Percentiles rank a stretch among this genome's conserved stretches.
These are phyloP conservation scores for Russula foetens DNA, from an alignment of 768 basidiomycete genomes.

Conservation along the genomic window DNA sequence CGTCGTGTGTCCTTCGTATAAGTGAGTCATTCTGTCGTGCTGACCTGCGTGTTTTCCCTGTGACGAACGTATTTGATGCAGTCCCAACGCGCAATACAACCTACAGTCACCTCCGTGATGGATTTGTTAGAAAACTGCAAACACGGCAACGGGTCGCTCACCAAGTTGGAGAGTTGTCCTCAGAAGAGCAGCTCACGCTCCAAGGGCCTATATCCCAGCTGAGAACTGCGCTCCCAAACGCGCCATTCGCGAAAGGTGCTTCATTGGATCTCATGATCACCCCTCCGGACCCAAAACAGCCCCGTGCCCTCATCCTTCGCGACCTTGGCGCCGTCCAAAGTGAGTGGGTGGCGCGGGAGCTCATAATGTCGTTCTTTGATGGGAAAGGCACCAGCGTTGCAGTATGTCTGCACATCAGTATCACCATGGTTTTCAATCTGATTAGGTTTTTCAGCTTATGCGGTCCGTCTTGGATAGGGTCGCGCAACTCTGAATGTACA, in stretches of 20 bases:
- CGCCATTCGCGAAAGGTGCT: conserved; percentile 55
- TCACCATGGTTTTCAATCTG: not conserved
- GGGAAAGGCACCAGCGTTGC: conserved; percentile 61
- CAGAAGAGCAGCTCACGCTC: conserved; percentile 48
- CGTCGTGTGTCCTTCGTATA: conserved; percentile 68
- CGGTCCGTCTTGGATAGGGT: conserved; percentile 36
- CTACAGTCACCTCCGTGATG: conserved; percentile 75
- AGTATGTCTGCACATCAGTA: conserved; percentile 35
- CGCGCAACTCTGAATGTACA: not conserved
- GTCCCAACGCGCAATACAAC: conserved; percentile 78
- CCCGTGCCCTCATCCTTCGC: conserved; percentile 52
- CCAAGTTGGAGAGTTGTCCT: conserved; percentile 44
- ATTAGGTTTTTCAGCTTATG: conserved; percentile 36
- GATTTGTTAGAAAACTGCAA: conserved; percentile 69
- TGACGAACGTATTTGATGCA: conserved; percentile 24
- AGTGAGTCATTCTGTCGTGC: conserved; percentile 32
- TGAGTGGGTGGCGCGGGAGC: conserved; percentile 68
- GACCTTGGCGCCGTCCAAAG: conserved; percentile 67
- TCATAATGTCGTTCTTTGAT: conserved; percentile 70
- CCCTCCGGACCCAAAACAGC: conserved; percentile 40
- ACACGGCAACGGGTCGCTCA: conserved; percentile 46
- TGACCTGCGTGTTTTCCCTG: not conserved
- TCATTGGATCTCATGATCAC: conserved; percentile 64
- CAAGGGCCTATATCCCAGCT: conserved; percentile 62
- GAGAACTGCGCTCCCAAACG: conserved; percentile 68